phyloP scores from a whole-genome alignment of 2,329 filamentous ascomycete species.

The Dothistroma pini region DNA sequence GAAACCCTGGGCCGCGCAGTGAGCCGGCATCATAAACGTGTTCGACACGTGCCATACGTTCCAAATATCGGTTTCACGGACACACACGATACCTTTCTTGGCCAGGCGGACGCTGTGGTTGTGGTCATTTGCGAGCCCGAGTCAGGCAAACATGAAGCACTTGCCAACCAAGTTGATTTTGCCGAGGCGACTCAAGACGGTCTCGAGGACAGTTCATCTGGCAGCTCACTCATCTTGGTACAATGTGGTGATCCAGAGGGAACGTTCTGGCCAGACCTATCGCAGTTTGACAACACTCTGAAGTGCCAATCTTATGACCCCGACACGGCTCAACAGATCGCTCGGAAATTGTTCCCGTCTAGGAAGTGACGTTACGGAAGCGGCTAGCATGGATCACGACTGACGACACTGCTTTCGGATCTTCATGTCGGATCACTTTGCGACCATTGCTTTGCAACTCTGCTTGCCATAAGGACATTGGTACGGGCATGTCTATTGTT shows the following conservation, averaged over 20 bases:
- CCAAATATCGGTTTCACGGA: constrained; percentile 60
- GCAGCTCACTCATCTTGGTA: constrained; percentile 16
- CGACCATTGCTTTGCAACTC: background rate
- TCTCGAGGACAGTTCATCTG: constrained; percentile 8
- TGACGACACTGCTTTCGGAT: background rate
- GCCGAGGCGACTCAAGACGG: constrained; percentile 18
- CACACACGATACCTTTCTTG: constrained; percentile 61
- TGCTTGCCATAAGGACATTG: background rate
- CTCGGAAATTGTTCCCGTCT: constrained; percentile 18
- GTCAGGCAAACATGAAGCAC: constrained; percentile 29
- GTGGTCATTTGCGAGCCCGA: constrained; percentile 55
- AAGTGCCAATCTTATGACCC: constrained; percentile 16
- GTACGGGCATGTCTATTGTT: background rate
- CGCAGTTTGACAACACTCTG: constrained; percentile 17
- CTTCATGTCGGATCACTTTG: background rate
- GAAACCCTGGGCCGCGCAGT: constrained; percentile 65
- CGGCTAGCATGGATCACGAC: background rate
- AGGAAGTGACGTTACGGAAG: constrained; percentile 8
- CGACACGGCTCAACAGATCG: constrained; percentile 20
- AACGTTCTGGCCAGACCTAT: constrained; percentile 20
- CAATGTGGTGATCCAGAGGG: constrained; percentile 20
- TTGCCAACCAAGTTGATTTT: constrained; percentile 25
- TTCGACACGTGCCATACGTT: constrained; percentile 71
- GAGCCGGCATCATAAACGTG: constrained; percentile 55
- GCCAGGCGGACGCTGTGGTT: constrained; percentile 56